Evolutionary conservation across 1,284 basidiomycete genomes (phyloP), one percentile per base, ranked within the genome.

Genomic region (Trichosporon asahii): DNA sequence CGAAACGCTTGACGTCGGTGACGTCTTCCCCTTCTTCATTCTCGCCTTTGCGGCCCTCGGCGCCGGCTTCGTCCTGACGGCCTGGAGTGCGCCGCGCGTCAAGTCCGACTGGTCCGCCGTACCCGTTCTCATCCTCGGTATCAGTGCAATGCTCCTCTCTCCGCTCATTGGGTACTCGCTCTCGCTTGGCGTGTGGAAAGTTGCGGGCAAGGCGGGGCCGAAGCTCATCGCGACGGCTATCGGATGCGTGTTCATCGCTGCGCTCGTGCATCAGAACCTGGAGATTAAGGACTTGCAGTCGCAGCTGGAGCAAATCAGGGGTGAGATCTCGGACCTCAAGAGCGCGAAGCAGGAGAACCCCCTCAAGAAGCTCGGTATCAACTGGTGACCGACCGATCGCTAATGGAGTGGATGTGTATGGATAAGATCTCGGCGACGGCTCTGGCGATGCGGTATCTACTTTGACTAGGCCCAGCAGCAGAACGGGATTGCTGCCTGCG

Each of bases 31-130:
- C 4, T 61, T 61, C 29, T 61, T 61, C 57, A 14, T 61, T 1
- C 57, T 61, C 29, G 57, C 57, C 18, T 61, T 61, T n/a, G 57
- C 57, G 8, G 57, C 57, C 7, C 57, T 61, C 57, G 57, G 57
- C 29, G 57, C 57, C 57, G 57, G 57, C 15, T 61, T 61, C 57
- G 29, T 61, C 15, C 57, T 61, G 3, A 61, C 57, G 5, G 57
- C 57, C 4, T 31, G 27, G 27, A 61, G 57, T 27, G 57, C 57
- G 3, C 57, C 57, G 27, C 57, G 27, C 18, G 29, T 61, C 11
- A 61, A 61, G 57, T 4, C 31, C 12, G 57, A 61, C 57, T 61
- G 57, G 57, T 12, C 57, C 21, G 27, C 27, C 5, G 57, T 61
- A 4, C 57, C 57, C 14, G 57, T 61, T 3, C 57, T 61, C 27